Percentiles rank a stretch among this genome's conserved stretches.
These are phyloP conservation scores for Globisporangium irregulare DNA, from an alignment of 352 stramenopile species.

Conservation along the genomic window DNA sequence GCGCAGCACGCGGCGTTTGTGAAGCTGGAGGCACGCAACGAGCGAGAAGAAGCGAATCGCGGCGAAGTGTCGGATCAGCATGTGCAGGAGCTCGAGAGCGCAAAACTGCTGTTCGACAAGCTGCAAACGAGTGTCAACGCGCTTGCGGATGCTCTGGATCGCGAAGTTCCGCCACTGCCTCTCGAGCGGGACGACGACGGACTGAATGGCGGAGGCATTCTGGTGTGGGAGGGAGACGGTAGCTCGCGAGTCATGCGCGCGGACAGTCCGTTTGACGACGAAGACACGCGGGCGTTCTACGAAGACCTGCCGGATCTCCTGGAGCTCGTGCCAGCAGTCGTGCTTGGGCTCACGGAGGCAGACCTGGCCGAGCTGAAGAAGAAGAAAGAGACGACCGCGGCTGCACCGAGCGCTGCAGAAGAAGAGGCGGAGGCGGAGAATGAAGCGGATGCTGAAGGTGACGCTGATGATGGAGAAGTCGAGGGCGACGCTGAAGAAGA, in stretches of 20 bases:
- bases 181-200: conserved; percentile 63
- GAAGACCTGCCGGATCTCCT: conserved; percentile 96
- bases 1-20: conserved; percentile 86
- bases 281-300: conserved; percentile 96
- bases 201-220: conserved; percentile 37
- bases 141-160: conserved; percentile 74
- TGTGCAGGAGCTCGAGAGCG: conserved; percentile 66
- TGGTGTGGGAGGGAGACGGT: conserved; percentile 78
- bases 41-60: conserved; percentile 87
- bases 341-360: conserved; percentile 89
- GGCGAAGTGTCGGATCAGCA: conserved; percentile 75
- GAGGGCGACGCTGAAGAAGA: conserved; percentile 19
- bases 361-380: conserved; percentile 85
- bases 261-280: conserved; percentile 94
- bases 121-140: conserved; percentile 81
- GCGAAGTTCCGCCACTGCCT: conserved; percentile 65
- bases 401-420: conserved; percentile 14
- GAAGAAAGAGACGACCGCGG: conserved; percentile 56
- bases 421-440: conserved; percentile 33
- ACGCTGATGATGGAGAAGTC: conserved; percentile 36
- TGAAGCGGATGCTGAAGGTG: conserved; percentile 39
- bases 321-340: conserved; percentile 91
- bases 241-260: conserved; percentile 51
- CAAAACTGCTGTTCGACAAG: conserved; percentile 83
- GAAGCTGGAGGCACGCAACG: conserved; percentile 93